Conservation (phyloP, 1,139 yeast genomes). For the Pichia sp. region DNA sequence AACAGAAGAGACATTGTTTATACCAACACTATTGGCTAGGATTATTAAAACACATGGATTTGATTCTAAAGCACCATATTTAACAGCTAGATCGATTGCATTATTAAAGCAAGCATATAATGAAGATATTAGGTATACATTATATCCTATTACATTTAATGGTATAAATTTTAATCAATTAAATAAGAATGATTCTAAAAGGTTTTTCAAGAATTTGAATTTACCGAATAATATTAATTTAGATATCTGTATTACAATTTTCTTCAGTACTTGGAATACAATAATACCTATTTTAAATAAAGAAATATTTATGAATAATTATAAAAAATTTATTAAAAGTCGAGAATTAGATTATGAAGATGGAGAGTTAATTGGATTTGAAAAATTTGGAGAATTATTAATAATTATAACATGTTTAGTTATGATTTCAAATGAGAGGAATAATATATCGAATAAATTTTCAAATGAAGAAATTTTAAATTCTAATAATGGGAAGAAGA, state of each 20-base stretch:
- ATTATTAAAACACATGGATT: constrained; percentile 66
- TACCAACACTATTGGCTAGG: constrained; percentile 63
- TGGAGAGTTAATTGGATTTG: constrained; percentile 38
- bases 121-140: constrained; percentile 21
- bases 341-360: constrained; percentile 33
- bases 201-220: constrained; percentile 41
- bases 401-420: constrained; percentile 55
- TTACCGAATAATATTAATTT: constrained; percentile 52
- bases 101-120: constrained; percentile 48
- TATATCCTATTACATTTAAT: constrained; percentile 29
- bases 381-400: constrained; percentile 56
- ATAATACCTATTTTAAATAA: constrained; percentile 65
- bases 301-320: constrained; percentile 54
- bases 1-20: constrained; percentile 69
- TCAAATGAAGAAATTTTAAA: background rate
- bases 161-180: constrained; percentile 32
- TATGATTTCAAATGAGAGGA: constrained; percentile 38
- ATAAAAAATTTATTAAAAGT: constrained; percentile 36
- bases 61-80: constrained; percentile 57
- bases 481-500: constrained; percentile 1
- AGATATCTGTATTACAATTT: constrained; percentile 52
- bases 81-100: constrained; percentile 66
- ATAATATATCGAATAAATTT: constrained; percentile 11
- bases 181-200: constrained; percentile 35
- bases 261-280: constrained; percentile 76